Evolutionary conservation across 768 basidiomycete species (phyloP).

Genomic region (Fistulinella prunicolor): DNA sequence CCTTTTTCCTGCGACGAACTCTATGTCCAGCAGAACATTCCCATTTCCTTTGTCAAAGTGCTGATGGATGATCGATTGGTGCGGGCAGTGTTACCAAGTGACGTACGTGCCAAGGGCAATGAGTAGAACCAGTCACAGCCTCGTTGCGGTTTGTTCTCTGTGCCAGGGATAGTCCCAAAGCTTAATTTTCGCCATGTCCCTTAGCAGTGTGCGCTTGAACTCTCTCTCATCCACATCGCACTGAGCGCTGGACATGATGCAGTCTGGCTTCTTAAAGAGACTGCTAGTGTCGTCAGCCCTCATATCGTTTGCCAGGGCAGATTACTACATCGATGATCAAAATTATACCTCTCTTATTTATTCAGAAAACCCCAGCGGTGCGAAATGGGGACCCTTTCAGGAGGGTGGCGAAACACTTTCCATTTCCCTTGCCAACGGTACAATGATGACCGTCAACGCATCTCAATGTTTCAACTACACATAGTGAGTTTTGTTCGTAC

Average conservation of each 20-base stretch:
- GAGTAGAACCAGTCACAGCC: background rate
- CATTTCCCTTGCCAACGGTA: conserved; percentile 7
- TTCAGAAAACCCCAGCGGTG: conserved; percentile 10
- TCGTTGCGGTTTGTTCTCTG: too few relatives aligned
- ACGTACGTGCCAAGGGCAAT: background rate
- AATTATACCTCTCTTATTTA: conserved; percentile 11
- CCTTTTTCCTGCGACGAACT: too few relatives aligned
- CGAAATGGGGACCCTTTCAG: conserved; percentile 10
- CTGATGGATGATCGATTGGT: too few relatives aligned
- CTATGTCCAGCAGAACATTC: too few relatives aligned
- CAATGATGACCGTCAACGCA: conserved; percentile 10
- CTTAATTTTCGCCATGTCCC: background rate
- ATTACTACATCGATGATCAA: conserved; percentile 19
- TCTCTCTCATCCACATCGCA: background rate
- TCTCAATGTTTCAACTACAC: conserved; percentile 15
- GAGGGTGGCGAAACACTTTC: conserved; percentile 12
- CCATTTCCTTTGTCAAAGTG: too few relatives aligned
- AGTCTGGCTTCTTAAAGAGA: background rate
- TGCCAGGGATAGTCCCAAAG: too few relatives aligned
- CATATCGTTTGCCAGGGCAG: conserved; percentile 4
- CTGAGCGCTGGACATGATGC: conserved; percentile 3
- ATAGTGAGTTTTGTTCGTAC: conserved; percentile 8
- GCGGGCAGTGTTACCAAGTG: background rate
- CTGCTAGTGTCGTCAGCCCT: conserved; percentile 2
- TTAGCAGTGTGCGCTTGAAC: background rate